Evolutionary conservation across 805 yeast genomes (phyloP).

Genomic region (Pichia rugopelliculosa): DNA sequence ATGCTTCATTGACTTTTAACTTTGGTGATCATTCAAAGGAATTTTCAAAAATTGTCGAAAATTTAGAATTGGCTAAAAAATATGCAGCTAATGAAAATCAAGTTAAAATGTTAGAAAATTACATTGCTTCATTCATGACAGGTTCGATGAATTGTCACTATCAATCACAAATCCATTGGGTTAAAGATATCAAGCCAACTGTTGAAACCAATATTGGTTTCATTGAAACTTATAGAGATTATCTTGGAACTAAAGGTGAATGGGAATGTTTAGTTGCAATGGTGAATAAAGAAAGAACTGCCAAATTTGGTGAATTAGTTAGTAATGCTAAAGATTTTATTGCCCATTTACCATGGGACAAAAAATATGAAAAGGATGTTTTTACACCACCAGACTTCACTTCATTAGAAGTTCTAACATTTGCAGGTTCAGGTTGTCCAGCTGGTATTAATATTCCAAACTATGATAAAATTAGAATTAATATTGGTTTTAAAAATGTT

Average conservation of each 20-base stretch:
- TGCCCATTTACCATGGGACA: constrained; percentile 67
- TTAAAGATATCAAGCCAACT: constrained; percentile 73
- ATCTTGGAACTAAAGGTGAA: constrained; percentile 86
- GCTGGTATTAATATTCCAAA: constrained; percentile 93
- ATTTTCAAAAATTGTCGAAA: constrained; percentile 50
- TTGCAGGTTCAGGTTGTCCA: constrained; percentile 86
- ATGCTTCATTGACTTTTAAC: constrained; percentile 40
- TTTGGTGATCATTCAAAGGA: constrained; percentile 77
- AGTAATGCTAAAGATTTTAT: constrained; percentile 59
- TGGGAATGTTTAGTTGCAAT: constrained; percentile 91
- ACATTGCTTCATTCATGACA: constrained; percentile 62
- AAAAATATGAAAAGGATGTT: constrained; percentile 69
- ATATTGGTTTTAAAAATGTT: constrained; percentile 81
- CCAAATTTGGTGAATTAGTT: constrained; percentile 67
- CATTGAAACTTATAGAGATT: constrained; percentile 89
- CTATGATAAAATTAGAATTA: constrained; percentile 81
- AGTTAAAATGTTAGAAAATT: constrained; percentile 53
- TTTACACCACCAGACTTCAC: constrained; percentile 92
- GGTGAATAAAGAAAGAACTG: constrained; percentile 82
- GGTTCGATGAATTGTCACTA: constrained; percentile 85
- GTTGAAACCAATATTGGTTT: constrained; percentile 82
- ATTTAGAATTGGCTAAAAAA: constrained; percentile 49
- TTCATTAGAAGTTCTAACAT: constrained; percentile 80
- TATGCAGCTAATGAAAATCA: constrained; percentile 72
- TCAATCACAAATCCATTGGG: constrained; percentile 81